Conservation (phyloP, 108 stramenopile species). For the Epithemia pelagica region DNA sequence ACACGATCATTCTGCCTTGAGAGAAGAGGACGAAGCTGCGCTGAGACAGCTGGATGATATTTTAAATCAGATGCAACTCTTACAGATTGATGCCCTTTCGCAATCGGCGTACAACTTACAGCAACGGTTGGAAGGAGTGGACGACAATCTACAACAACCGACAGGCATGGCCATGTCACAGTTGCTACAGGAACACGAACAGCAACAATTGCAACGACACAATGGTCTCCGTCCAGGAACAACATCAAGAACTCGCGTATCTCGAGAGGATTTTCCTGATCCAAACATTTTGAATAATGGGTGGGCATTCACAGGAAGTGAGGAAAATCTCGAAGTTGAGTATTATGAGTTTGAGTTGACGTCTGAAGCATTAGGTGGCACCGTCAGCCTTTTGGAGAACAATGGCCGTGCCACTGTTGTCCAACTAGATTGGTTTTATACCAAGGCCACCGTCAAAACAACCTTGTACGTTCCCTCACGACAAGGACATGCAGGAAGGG, state of each 20-base stretch:
- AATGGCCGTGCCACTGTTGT: no score
- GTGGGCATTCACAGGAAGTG: not conserved
- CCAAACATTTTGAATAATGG: not conserved
- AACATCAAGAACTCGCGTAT: not conserved
- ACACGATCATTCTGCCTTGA: not conserved
- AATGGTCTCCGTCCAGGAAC: not conserved
- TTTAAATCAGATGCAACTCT: not conserved
- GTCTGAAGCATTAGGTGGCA: no score
- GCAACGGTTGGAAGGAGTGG: not conserved
- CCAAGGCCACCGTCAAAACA: not conserved
- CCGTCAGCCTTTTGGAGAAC: no score
- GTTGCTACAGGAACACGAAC: not conserved
- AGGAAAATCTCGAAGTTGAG: not conserved
- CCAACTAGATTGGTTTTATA: not conserved
- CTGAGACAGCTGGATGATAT: slow-evolving; percentile 1
- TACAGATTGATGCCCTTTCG: not conserved
- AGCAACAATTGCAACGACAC: not conserved
- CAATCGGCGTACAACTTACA: not conserved
- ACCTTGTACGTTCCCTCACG: not conserved
- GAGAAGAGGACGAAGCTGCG: slow-evolving; percentile 3
- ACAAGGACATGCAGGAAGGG: not conserved
- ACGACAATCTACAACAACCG: not conserved
- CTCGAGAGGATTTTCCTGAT: not conserved
- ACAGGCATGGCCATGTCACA: no score
- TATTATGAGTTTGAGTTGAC: not conserved